These are phyloP conservation scores for Warburgia ugandensis DNA, from an alignment of 164 flowering plant genomes.

Conservation along the genomic window DNA sequence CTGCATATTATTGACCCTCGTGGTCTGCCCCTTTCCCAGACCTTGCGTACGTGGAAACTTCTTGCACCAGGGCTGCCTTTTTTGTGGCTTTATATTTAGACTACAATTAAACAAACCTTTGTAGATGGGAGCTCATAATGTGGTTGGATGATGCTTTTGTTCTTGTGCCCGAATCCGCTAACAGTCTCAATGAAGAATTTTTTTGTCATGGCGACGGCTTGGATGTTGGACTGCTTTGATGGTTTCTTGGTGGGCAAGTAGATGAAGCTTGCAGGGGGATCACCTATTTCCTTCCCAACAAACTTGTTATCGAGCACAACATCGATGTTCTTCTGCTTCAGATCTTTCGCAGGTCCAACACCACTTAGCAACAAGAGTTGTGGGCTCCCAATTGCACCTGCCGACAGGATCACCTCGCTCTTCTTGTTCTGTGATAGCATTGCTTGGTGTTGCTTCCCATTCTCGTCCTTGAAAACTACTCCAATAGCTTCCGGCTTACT, in stretches of 20 bases:
- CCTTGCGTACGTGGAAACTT: too few relatives aligned
- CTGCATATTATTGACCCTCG: too few relatives aligned
- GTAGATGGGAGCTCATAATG: too few relatives aligned
- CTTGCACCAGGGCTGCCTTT: too few relatives aligned
- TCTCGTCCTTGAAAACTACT: neutral
- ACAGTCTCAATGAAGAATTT: neutral
- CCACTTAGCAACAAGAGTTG: neutral
- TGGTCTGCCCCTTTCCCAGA: too few relatives aligned
- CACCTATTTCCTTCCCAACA: neutral
- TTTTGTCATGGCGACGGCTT: neutral
- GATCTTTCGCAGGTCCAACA: neutral
- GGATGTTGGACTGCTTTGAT: neutral
- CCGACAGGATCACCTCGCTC: neutral
- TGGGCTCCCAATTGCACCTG: conserved; percentile 1
- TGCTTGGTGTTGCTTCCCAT: neutral
- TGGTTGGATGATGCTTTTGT: neutral
- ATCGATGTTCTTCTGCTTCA: neutral
- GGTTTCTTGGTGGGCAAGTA: neutral
- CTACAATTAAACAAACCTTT: too few relatives aligned
- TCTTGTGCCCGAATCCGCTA: neutral
- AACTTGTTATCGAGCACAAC: neutral
- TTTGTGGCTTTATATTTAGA: too few relatives aligned
- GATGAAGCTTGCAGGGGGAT: neutral
- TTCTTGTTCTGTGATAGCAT: neutral
- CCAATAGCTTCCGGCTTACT: neutral